Evolutionary conservation across 164 flowering plant genomes (phyloP).

Genomic region (Umbellularia californica): DNA sequence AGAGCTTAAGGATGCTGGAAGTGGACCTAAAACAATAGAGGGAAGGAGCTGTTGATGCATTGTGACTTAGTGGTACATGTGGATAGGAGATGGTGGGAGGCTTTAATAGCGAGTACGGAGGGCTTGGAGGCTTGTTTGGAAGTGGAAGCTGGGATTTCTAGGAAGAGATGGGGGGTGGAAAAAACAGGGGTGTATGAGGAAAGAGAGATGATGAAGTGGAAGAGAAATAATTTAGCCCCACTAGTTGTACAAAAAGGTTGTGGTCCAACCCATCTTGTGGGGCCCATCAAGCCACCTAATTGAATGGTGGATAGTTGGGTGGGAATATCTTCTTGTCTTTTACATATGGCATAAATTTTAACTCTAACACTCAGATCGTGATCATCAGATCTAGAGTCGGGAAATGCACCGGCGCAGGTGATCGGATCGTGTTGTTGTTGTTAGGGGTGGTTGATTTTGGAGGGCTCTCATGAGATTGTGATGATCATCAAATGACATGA

Average conservation of each 20-base stretch:
- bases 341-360: too few relatives aligned
- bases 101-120: not conserved
- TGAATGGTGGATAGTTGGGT: too few relatives aligned
- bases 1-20: not conserved
- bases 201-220: too few relatives aligned
- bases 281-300: too few relatives aligned
- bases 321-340: too few relatives aligned
- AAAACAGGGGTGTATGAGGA: too few relatives aligned
- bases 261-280: too few relatives aligned
- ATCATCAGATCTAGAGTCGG: not conserved
- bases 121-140: not conserved
- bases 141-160: not conserved
- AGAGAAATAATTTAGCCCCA: too few relatives aligned
- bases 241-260: too few relatives aligned
- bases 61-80: not conserved
- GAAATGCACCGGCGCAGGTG: not conserved
- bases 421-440: not conserved
- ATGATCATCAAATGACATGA: not conserved
- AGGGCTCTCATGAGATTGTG: not conserved
- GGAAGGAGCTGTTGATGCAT: not conserved
- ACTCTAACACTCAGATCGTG: rapidly evolving
- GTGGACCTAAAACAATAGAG: not conserved
- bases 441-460: not conserved
- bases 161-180: too few relatives aligned
- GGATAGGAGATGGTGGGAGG: not conserved